Conservation (phyloP, 225 moss, liverwort and hornwort genomes). For the Rhytidiadelphus loreus region DNA sequence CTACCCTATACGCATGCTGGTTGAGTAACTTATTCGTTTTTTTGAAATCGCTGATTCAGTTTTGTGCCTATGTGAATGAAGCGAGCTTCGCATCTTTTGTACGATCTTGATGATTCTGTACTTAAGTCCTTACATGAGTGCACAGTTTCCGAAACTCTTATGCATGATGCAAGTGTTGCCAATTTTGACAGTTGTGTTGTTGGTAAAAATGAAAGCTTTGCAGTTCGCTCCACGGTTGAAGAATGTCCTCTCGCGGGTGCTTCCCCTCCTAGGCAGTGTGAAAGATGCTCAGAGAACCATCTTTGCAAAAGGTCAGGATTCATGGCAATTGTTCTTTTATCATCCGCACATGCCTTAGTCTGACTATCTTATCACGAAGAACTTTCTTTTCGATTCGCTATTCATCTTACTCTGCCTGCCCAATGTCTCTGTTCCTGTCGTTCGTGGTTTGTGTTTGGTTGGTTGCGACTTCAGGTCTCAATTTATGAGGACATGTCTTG, state of each 20-base stretch:
- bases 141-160: background rate
- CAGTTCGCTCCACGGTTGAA: conserved; percentile 97
- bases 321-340: background rate
- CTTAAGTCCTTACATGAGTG: background rate
- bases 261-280: conserved; percentile 86
- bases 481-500: background rate
- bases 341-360: background rate
- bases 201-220: conserved; percentile 55
- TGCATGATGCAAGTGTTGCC: background rate
- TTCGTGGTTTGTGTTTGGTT: background rate
- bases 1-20: background rate
- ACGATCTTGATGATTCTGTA: background rate
- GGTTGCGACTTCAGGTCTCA: background rate
- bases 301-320: conserved; percentile 69
- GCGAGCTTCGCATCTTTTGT: background rate
- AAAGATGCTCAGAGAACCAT: conserved; percentile 74
- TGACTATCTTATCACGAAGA: background rate
- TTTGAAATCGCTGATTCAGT: background rate
- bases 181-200: conserved; percentile 14
- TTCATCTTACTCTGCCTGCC: background rate
- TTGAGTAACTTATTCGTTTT: background rate
- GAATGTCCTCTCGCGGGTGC: conserved; percentile 82
- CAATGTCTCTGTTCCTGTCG: background rate
- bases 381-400: background rate
- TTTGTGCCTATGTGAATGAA: background rate